These are phyloP conservation scores for Acorus gramineus DNA, from an alignment of 106 monocot species.

Conservation along the genomic window DNA sequence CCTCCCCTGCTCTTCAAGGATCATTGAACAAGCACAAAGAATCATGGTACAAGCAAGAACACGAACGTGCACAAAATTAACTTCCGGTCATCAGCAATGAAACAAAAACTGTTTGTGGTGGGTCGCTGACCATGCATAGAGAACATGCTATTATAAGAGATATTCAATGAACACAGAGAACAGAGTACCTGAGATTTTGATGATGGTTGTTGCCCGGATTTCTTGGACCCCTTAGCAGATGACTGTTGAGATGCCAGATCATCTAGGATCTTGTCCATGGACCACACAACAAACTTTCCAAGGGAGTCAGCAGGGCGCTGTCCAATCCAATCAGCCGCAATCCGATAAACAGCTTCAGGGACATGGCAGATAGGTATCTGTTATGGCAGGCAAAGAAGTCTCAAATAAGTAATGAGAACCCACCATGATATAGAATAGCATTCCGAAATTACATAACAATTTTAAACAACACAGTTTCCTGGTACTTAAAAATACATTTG, in stretches of 20 bases:
- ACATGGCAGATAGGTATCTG: constrained; percentile 76
- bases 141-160: too few species aligned
- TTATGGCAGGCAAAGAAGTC: background rate
- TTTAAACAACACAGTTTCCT: too few species aligned
- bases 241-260: constrained; percentile 51
- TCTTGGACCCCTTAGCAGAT: constrained; percentile 57
- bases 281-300: constrained; percentile 69
- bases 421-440: background rate
- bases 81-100: background rate
- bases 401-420: background rate
- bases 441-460: too few species aligned
- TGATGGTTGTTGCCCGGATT: constrained; percentile 37
- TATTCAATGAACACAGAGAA: too few species aligned
- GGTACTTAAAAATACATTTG: too few species aligned
- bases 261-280: constrained; percentile 57
- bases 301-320: constrained; percentile 51
- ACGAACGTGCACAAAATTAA: too few species aligned
- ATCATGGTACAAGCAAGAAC: too few species aligned
- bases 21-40: too few species aligned
- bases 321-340: constrained; percentile 67
- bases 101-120: background rate
- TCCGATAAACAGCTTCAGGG: constrained; percentile 57
- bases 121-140: too few species aligned
- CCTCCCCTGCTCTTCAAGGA: too few species aligned
- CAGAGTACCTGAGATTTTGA: constrained; percentile 60